phyloP scores from a whole-genome alignment of 2,329 filamentous ascomycete genomes.

The Albifimbria verrucaria region DNA sequence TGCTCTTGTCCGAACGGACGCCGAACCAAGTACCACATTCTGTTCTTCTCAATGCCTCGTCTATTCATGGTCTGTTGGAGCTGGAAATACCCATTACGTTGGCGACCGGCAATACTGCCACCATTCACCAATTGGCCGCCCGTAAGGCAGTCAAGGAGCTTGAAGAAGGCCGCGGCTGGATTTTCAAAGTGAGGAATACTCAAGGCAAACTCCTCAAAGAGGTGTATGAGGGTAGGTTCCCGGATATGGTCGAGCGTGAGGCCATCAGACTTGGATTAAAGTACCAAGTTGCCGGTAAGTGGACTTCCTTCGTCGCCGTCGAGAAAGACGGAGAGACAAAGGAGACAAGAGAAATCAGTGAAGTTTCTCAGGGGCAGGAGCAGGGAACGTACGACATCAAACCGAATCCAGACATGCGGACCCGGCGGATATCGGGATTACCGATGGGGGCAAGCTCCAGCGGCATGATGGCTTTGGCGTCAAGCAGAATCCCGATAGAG shows the following conservation, averaged over 20 bases:
- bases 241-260: constrained; percentile 61
- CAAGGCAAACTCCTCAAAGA: constrained; percentile 42
- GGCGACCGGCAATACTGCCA: constrained; percentile 43
- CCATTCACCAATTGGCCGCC: constrained; percentile 68
- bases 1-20: constrained; percentile 56
- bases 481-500: too few relatives aligned
- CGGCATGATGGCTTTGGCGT: neutral
- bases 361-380: neutral
- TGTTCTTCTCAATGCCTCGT: constrained; percentile 57
- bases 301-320: constrained; percentile 71
- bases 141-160: constrained; percentile 66
- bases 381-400: too few relatives aligned
- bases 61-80: constrained; percentile 54
- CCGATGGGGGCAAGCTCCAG: too few relatives aligned
- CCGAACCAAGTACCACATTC: constrained; percentile 40
- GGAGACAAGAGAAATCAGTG: neutral
- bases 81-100: constrained; percentile 61
- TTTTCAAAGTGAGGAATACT: constrained; percentile 46
- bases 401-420: too few relatives aligned
- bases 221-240: constrained; percentile 46
- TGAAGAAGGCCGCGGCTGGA: constrained; percentile 68
- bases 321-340: constrained; percentile 33
- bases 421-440: too few relatives aligned
- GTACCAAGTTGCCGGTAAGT: constrained; percentile 66
- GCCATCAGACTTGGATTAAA: constrained; percentile 62